These are phyloP conservation scores for Yamadazyma philogaea DNA, from an alignment of 805 yeast species.

Conservation along the genomic window DNA sequence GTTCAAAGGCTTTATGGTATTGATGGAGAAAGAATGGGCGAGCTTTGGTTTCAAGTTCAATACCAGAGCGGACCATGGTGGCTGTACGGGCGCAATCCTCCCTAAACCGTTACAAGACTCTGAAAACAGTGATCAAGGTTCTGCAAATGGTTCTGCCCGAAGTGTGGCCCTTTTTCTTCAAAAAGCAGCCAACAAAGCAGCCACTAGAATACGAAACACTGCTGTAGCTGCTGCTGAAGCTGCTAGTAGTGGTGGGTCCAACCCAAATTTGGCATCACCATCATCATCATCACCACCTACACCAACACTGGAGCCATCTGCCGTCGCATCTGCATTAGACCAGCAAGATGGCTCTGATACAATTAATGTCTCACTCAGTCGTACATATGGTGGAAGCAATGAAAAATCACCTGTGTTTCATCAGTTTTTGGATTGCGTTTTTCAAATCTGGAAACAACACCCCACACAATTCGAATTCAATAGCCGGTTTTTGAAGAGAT, in stretches of 20 bases:
- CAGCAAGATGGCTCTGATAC: background rate
- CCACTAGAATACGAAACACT: constrained; percentile 37
- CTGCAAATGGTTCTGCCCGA: constrained; percentile 21
- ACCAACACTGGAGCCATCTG: constrained; percentile 14
- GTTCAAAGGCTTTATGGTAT: constrained; percentile 75
- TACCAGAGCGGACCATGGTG: constrained; percentile 78
- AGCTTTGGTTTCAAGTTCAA: constrained; percentile 90
- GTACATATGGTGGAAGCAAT: constrained; percentile 33
- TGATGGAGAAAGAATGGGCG: constrained; percentile 93
- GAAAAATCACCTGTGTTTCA: constrained; percentile 83
- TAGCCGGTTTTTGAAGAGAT: constrained; percentile 78
- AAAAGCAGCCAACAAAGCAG: constrained; percentile 43
- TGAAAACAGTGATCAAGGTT: constrained; percentile 11
- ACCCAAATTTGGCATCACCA: constrained; percentile 16
- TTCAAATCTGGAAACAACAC: constrained; percentile 69
- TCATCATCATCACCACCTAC: constrained; percentile 17
- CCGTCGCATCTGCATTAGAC: constrained; percentile 16
- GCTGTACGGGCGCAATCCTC: constrained; percentile 40
- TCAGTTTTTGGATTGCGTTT: constrained; percentile 87
- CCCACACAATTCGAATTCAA: constrained; percentile 81
- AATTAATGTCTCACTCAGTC: constrained; percentile 3
- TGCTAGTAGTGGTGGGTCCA: constrained; percentile 10
- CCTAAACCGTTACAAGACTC: constrained; percentile 15
- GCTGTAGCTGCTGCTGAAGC: constrained; percentile 25
- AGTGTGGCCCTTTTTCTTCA: constrained; percentile 36